phyloP scores from a whole-genome alignment of 306 rosid genomes.

The Morella rubra region DNA sequence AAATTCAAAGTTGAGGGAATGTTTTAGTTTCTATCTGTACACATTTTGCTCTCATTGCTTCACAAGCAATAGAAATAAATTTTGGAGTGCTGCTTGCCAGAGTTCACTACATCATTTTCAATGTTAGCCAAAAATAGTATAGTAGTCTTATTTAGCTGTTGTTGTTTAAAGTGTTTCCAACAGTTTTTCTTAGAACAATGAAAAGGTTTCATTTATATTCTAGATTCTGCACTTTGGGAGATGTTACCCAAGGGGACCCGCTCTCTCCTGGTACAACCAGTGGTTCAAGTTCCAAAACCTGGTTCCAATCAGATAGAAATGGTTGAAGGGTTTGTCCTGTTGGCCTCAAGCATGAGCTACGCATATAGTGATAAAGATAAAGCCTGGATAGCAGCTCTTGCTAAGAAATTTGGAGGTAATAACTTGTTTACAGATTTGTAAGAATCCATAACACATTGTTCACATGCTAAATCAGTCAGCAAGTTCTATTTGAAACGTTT shows the following conservation, averaged over 20 bases:
- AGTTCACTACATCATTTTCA: background rate
- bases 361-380: conserved; percentile 72
- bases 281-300: conserved; percentile 36
- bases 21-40: background rate
- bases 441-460: conserved; percentile 17
- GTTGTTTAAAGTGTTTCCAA: background rate
- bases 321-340: conserved; percentile 57
- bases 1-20: background rate
- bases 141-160: background rate
- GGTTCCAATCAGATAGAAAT: conserved; percentile 34
- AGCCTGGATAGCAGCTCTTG: conserved; percentile 81
- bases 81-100: background rate
- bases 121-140: background rate
- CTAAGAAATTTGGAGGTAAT: conserved; percentile 56
- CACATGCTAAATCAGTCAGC: background rate
- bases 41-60: background rate
- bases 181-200: conserved; percentile 26
- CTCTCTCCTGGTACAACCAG: conserved; percentile 71
- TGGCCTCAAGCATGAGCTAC: conserved; percentile 68
- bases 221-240: conserved; percentile 78
- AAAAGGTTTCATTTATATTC: conserved; percentile 28
- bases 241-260: conserved; percentile 66
- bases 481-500: background rate
- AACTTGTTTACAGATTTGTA: conserved; percentile 15
- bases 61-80: background rate